Evolutionary conservation across 495 filamentous ascomycete genomes (phyloP).

Genomic region (Penicillium goetzii): DNA sequence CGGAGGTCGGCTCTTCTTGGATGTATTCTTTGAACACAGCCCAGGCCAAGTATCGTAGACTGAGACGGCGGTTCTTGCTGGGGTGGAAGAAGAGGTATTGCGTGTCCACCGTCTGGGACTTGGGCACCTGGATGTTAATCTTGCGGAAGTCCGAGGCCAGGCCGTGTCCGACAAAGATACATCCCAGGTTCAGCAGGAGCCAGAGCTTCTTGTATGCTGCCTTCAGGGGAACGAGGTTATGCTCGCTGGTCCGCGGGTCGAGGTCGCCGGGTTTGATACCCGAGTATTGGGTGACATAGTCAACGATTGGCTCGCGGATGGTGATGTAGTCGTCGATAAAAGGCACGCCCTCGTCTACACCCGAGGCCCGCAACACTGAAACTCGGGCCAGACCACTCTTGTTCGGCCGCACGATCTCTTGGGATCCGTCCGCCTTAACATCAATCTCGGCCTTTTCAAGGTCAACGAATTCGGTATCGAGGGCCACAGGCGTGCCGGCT

Average conservation of each 20-base stretch:
- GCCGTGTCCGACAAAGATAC: constrained; percentile 91
- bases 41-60: constrained; percentile 86
- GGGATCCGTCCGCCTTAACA: constrained; percentile 86
- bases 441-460: constrained; percentile 89
- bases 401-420: constrained; percentile 82
- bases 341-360: constrained; percentile 73
- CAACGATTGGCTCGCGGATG: constrained; percentile 87
- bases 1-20: constrained; percentile 68
- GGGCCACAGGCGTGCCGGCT: constrained; percentile 74
- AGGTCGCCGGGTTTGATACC: constrained; percentile 86
- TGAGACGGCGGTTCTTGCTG: constrained; percentile 71
- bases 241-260: constrained; percentile 69
- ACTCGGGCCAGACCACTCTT: constrained; percentile 85
- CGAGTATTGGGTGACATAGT: constrained; percentile 92
- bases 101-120: constrained; percentile 89
- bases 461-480: constrained; percentile 95
- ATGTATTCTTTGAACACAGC: constrained; percentile 87
- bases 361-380: constrained; percentile 80
- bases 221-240: constrained; percentile 85
- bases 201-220: constrained; percentile 96
- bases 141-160: constrained; percentile 93
- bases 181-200: constrained; percentile 93
- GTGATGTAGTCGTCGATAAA: constrained; percentile 98
- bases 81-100: constrained; percentile 79
- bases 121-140: constrained; percentile 95